These are phyloP conservation scores for Boletellus emodensis DNA, from an alignment of 768 basidiomycete genomes.

Conservation along the genomic window DNA sequence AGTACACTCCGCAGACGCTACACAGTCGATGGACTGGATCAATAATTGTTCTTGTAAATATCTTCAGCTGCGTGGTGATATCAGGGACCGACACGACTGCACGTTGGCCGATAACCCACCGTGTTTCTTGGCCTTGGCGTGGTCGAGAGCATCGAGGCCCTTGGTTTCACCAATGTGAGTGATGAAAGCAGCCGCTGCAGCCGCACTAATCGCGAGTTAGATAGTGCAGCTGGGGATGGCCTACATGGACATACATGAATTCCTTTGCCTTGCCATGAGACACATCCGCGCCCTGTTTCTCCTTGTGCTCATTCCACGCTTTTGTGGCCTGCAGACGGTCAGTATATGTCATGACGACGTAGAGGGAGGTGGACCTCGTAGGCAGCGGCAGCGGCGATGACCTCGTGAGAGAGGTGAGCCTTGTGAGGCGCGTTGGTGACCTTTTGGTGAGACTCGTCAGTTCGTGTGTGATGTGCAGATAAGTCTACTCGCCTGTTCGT, in stretches of 20 bases:
- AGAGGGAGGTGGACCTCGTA: constrained; percentile 44
- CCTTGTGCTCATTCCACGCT: constrained; percentile 55
- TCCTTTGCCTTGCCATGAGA: constrained; percentile 57
- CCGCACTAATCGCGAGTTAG: constrained; percentile 40
- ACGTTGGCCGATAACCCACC: constrained; percentile 20
- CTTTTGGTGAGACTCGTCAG: constrained; percentile 27
- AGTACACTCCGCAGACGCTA: background rate
- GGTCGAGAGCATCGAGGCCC: constrained; percentile 48
- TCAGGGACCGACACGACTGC: background rate
- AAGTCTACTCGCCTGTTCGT: constrained; percentile 16
- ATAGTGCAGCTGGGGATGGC: background rate
- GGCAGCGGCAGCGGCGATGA: constrained; percentile 63
- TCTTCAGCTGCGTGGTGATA: constrained; percentile 6
- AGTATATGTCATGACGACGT: background rate
- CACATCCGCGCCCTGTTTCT: constrained; percentile 43
- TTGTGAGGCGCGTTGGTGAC: constrained; percentile 49
- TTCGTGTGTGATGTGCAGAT: background rate
- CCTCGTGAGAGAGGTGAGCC: constrained; percentile 58
- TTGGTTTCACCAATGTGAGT: constrained; percentile 55
- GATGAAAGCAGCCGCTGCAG: constrained; percentile 50
- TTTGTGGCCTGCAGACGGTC: constrained; percentile 49
- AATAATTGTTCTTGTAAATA: background rate
- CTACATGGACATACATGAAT: constrained; percentile 34
- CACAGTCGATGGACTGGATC: background rate
- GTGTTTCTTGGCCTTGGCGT: constrained; percentile 37